phyloP scores from a whole-genome alignment of 2,329 filamentous ascomycete species.

The Penicillium sp. region DNA sequence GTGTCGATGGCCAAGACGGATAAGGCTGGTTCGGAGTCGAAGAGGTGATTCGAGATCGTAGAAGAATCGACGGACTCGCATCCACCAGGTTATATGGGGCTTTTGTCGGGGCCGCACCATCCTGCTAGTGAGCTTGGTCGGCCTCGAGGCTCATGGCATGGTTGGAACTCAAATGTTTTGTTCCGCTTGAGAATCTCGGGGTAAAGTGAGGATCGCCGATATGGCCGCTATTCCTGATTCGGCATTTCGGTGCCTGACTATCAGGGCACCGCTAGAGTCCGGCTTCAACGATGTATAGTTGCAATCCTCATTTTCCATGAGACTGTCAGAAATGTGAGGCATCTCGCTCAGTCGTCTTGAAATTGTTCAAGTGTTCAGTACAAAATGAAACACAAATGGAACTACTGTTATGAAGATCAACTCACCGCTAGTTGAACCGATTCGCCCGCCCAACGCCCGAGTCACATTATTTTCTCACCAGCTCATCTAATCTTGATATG shows the following conservation, averaged over 20 bases:
- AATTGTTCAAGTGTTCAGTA: no score
- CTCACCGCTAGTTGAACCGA: background rate
- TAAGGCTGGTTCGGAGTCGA: constrained; percentile 19
- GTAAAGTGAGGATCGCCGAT: background rate
- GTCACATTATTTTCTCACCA: background rate
- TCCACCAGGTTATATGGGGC: constrained; percentile 10
- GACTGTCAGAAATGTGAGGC: background rate
- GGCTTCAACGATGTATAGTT: background rate
- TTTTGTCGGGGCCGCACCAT: constrained; percentile 4
- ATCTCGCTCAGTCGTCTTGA: background rate
- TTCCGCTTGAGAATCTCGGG: background rate
- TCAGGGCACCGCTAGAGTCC: background rate
- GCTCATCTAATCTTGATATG: background rate
- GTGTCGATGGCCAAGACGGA: constrained; percentile 20
- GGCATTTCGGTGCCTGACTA: background rate
- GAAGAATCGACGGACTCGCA: constrained; percentile 10
- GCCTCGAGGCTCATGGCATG: background rate
- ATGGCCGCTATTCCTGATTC: background rate
- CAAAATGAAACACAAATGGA: no score
- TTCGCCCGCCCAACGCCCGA: background rate
- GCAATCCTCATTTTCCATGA: background rate
- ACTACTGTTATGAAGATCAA: background rate
- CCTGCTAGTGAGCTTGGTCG: background rate
- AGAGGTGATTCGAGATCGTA: constrained; percentile 20
- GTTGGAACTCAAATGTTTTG: background rate